Evolutionary conservation across 192 early-diverging fungal genomes (phyloP).

Genomic region (Chytriomyces confervae): DNA sequence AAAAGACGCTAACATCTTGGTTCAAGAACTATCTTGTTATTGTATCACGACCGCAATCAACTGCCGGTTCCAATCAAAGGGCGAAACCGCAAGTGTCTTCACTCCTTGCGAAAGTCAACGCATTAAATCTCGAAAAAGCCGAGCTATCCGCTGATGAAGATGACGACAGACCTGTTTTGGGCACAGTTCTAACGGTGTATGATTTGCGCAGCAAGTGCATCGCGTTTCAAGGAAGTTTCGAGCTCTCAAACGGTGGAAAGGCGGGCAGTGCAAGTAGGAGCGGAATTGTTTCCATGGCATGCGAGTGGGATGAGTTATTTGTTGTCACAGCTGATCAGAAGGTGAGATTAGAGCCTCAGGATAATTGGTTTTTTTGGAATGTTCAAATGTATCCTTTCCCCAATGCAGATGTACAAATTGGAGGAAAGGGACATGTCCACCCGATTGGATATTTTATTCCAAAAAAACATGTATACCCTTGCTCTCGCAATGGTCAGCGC

Average conservation of each 20-base stretch:
- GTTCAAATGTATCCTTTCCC: not conserved
- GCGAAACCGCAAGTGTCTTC: not conserved
- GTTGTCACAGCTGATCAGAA: slow-evolving; percentile 79
- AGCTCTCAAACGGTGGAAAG: slow-evolving; percentile 41
- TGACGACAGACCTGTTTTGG: slow-evolving; percentile 22
- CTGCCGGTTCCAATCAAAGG: slow-evolving; percentile 8
- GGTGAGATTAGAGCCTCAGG: slow-evolving; percentile 43
- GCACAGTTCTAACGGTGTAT: slow-evolving; percentile 75
- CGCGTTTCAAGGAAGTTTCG: slow-evolving; percentile 82
- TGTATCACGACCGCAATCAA: slow-evolving; percentile 55
- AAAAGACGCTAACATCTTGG: slow-evolving; percentile 72
- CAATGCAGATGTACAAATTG: slow-evolving; percentile 71
- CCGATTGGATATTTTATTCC: slow-evolving; percentile 87
- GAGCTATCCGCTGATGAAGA: not conserved
- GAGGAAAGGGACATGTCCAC: slow-evolving; percentile 87
- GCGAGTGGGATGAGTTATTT: slow-evolving; percentile 91
- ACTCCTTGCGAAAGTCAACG: not conserved
- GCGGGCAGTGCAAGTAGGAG: slow-evolving; percentile 2
- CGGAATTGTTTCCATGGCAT: slow-evolving; percentile 65
- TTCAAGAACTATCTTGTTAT: slow-evolving; percentile 78
- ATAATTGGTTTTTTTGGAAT: slow-evolving; percentile 5
- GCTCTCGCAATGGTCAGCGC: slow-evolving; percentile 80
- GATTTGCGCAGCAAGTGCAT: slow-evolving; percentile 93
- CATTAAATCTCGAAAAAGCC: not conserved
- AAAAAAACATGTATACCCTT: slow-evolving; percentile 86